Evolutionary conservation across 345 rosid genomes (phyloP).

Genomic region (Reutealis trisperma): DNA sequence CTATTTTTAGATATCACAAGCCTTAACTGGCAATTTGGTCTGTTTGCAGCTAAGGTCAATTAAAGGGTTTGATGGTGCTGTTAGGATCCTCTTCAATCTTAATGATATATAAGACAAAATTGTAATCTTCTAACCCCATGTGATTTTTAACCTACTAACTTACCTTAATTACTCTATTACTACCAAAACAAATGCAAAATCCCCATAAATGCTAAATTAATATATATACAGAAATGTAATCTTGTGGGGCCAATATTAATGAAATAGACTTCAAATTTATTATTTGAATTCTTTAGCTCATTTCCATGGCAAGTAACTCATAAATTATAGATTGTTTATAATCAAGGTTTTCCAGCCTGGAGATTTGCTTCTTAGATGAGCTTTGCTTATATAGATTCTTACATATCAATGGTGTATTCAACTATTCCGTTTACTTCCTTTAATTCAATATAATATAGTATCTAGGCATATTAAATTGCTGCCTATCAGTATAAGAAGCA

Average conservation of each 20-base stretch:
- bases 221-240: no score
- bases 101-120: not conserved
- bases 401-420: not conserved
- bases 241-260: no score
- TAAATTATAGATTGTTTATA: conserved; percentile 13
- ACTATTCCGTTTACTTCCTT: not conserved
- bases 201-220: no score
- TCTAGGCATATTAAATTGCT: not conserved
- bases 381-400: not conserved
- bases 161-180: not conserved
- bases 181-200: no score
- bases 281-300: not conserved
- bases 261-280: conserved; percentile 16
- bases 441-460: not conserved
- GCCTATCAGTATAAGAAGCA: no score
- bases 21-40: not conserved
- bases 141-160: conserved; percentile 14
- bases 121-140: conserved; percentile 28
- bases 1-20: not conserved
- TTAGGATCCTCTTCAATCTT: conserved; percentile 13
- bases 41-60: conserved; percentile 9
- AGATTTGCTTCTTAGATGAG: conserved; percentile 16
- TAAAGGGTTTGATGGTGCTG: not conserved
- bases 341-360: conserved; percentile 30
- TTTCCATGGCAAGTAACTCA: not conserved